Evolutionary conservation across 805 yeast genomes (phyloP).

Genomic region (Kluyveromyces siamensis): DNA sequence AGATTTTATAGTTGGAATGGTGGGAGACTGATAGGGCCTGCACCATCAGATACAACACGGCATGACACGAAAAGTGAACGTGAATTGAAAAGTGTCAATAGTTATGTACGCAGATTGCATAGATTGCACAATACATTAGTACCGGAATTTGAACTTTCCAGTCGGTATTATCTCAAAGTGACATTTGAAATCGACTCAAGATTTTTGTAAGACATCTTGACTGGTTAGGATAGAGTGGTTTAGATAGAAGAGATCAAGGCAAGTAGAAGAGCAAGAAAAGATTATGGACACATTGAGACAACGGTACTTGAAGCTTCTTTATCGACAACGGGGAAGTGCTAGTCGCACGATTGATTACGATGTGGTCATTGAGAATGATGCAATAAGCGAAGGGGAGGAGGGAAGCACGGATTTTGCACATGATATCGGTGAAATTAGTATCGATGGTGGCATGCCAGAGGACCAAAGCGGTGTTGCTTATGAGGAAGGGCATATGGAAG

Average conservation of each 20-base stretch:
- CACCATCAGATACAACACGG: too few relatives aligned
- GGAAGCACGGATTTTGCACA: not conserved
- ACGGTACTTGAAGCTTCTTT: constrained; percentile 20
- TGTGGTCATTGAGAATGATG: constrained; percentile 3
- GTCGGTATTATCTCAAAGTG: too few relatives aligned
- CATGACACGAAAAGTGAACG: too few relatives aligned
- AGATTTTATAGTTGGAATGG: too few relatives aligned
- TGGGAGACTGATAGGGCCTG: too few relatives aligned
- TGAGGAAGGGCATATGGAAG: not conserved
- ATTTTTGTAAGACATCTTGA: too few relatives aligned
- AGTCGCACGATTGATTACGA: constrained; percentile 16
- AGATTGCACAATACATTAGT: too few relatives aligned
- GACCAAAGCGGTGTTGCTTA: not conserved
- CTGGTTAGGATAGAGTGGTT: not conserved
- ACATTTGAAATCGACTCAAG: too few relatives aligned
- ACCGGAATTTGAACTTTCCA: too few relatives aligned
- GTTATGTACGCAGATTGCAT: too few relatives aligned
- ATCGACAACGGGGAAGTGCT: constrained; percentile 26
- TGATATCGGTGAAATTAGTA: not conserved
- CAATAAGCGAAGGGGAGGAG: not conserved
- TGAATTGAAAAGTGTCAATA: too few relatives aligned
- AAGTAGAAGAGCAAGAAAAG: not conserved
- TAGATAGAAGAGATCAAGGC: too few relatives aligned
- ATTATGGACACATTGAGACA: constrained; percentile 1
- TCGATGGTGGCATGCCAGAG: constrained; percentile 1